Percentiles rank a stretch among this genome's conserved stretches.
Evolutionary conservation across 176 grass and related monocot genomes (phyloP).

Genomic region (Triticum timopheevii): DNA sequence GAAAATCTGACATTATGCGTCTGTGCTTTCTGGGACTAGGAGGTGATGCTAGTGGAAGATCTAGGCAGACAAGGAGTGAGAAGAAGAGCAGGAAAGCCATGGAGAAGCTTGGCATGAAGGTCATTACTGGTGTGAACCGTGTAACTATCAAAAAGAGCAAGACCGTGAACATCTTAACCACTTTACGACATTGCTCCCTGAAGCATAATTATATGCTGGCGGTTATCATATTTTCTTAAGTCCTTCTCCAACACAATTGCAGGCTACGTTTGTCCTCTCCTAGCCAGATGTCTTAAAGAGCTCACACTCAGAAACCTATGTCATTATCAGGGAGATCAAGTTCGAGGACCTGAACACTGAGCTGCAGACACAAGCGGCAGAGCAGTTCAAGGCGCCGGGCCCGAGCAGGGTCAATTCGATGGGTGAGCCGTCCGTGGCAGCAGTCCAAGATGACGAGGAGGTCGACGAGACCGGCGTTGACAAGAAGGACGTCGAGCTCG

Average conservation of each 20-base stretch:
- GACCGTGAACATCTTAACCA: slow-evolving; percentile 11
- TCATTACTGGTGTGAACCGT: slow-evolving; percentile 28
- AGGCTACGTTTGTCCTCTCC: slow-evolving; percentile 24
- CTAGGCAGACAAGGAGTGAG: slow-evolving; percentile 15
- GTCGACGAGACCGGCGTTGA: slow-evolving; percentile 10
- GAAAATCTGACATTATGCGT: background rate
- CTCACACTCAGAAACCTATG: slow-evolving; percentile 27
- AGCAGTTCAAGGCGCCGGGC: slow-evolving; percentile 17
- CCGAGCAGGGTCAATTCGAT: background rate
- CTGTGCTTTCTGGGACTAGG: background rate
- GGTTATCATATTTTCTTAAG: background rate
- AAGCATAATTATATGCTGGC: background rate
- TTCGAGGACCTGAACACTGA: slow-evolving; percentile 24
- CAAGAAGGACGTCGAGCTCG: slow-evolving; percentile 35
- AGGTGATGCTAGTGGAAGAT: slow-evolving; percentile 28
- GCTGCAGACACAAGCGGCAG: slow-evolving; percentile 23
- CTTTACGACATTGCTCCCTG: background rate
- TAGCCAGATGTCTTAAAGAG: slow-evolving; percentile 37
- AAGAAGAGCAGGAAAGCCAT: slow-evolving; percentile 34
- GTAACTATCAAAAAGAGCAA: slow-evolving; percentile 41
- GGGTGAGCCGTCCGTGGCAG: background rate
- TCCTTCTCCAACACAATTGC: background rate
- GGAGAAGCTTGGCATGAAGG: slow-evolving; percentile 34
- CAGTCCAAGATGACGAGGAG: slow-evolving; percentile 24
- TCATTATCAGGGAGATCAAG: slow-evolving; percentile 28